Conservation (phyloP, 345 rosid genomes). For the Populus simonii region DNA sequence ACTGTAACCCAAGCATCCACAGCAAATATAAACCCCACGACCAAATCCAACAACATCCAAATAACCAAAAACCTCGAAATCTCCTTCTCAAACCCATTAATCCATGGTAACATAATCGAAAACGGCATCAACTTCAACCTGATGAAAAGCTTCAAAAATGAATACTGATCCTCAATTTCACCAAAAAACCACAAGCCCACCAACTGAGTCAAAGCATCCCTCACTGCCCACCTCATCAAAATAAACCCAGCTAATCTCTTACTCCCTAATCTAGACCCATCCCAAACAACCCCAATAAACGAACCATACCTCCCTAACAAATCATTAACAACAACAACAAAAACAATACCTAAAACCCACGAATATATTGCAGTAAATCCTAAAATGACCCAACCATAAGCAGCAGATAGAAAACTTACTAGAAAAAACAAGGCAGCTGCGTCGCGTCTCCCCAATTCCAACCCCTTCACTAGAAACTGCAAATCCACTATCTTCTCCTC, state of each 20-base stretch:
- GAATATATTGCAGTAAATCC: conserved; percentile 84
- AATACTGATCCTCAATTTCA: conserved; percentile 80
- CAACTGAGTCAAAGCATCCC: conserved; percentile 83
- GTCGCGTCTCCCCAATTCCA: conserved; percentile 68
- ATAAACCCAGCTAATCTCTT: conserved; percentile 79
- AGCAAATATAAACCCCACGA: conserved; percentile 57
- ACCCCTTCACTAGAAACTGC: conserved; percentile 57
- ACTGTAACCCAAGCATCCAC: conserved; percentile 86
- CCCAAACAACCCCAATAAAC: conserved; percentile 53
- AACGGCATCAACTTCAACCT: conserved; percentile 91
- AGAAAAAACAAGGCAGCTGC: conserved; percentile 66
- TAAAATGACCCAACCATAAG: conserved; percentile 91
- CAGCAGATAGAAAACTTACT: conserved; percentile 72
- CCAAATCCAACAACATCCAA: conserved; percentile 77
- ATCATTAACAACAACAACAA: conserved; percentile 63
- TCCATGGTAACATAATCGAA: conserved; percentile 79
- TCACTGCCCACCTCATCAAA: conserved; percentile 86
- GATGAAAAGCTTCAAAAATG: conserved; percentile 78
- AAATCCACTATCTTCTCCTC: conserved; percentile 55
- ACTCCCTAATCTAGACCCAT: conserved; percentile 72
- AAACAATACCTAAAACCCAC: conserved; percentile 66
- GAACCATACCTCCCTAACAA: conserved; percentile 60
- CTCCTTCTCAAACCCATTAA: conserved; percentile 76
- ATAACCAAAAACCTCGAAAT: conserved; percentile 79
- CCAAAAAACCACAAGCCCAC: conserved; percentile 88